Evolutionary conservation across 73 alveolate genomes (phyloP).

Genomic region (Tetrahymena thermophila): DNA sequence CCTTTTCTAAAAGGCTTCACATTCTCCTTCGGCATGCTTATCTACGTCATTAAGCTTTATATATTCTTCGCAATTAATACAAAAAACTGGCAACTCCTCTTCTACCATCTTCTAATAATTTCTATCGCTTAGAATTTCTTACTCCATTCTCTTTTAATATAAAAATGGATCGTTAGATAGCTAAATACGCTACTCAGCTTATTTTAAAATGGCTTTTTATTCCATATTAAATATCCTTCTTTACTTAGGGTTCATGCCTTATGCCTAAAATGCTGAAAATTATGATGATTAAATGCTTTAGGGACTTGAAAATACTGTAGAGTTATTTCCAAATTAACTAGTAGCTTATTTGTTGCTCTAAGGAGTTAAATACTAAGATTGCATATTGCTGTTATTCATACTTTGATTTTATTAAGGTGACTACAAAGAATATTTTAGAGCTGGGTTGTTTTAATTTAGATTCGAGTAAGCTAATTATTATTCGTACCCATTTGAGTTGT

Average conservation of each 20-base stretch:
- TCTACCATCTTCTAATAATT: background rate
- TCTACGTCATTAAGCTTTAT: background rate
- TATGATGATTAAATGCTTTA: background rate
- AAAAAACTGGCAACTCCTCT: background rate
- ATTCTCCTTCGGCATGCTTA: background rate
- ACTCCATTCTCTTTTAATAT: background rate
- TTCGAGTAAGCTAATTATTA: background rate
- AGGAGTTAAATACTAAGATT: background rate
- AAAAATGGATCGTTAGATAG: background rate
- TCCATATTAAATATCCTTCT: background rate
- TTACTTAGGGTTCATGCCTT: background rate
- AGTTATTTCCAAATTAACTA: background rate
- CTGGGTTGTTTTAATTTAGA: background rate
- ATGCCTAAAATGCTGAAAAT: background rate
- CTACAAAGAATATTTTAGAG: background rate
- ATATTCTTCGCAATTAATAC: background rate
- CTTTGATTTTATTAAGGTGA: background rate
- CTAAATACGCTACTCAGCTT: background rate
- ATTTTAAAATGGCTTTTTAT: background rate
- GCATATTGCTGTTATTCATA: background rate
- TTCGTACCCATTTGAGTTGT: background rate
- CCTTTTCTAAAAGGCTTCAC: background rate
- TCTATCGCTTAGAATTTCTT: background rate
- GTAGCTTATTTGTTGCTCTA: background rate
- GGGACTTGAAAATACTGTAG: background rate